Evolutionary conservation across 169 alveolate species (phyloP).

Genomic region (Plasmodium cynomolgi): DNA sequence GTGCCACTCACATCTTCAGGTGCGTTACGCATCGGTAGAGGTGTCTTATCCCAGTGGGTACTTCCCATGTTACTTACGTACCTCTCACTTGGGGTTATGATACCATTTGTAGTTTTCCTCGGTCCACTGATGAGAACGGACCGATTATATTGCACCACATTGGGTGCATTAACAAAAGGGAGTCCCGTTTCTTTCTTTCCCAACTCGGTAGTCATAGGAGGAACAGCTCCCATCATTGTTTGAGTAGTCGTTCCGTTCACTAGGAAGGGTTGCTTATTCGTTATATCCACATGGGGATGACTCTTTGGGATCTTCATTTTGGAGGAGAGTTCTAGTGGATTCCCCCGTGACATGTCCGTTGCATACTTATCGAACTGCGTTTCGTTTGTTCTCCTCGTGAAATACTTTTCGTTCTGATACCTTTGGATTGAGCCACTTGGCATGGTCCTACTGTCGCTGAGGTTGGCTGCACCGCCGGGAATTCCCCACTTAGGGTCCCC

Average conservation of each 20-base stretch:
- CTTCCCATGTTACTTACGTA: background rate
- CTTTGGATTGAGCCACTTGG: background rate
- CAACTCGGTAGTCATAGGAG: background rate
- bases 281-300: background rate
- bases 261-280: background rate
- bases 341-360: slow-evolving; percentile 13
- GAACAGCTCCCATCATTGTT: background rate
- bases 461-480: background rate
- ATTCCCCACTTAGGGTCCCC: background rate
- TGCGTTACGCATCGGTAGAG: background rate
- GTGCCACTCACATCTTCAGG: background rate
- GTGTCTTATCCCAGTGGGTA: background rate
- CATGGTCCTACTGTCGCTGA: background rate
- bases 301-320: background rate
- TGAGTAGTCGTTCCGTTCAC: background rate
- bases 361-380: background rate
- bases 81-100: background rate
- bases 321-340: background rate
- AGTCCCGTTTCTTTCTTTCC: background rate
- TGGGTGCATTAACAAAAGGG: background rate
- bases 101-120: background rate
- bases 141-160: background rate
- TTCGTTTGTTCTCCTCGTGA: background rate
- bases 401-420: background rate
- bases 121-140: background rate